A percentile compares a stretch with the other conserved stretches of the same genome.
Evolutionary conservation across 805 yeast genomes (phyloP).

Genomic region (Isabelozyma rhagii): DNA sequence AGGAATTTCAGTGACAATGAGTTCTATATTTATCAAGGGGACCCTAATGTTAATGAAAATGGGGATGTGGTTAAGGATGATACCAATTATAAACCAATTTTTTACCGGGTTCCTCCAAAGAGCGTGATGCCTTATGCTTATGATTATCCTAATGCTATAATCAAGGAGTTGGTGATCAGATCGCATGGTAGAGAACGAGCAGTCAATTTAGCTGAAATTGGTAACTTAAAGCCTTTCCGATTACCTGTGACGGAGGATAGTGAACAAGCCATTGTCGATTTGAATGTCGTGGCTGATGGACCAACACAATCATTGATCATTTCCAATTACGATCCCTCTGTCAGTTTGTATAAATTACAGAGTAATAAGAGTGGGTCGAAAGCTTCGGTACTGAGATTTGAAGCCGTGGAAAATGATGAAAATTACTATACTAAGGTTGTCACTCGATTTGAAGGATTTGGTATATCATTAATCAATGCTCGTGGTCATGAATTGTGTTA

Average conservation of each 20-base stretch:
- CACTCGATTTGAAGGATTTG: conserved; percentile 77
- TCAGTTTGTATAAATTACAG: conserved; percentile 66
- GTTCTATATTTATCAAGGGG: conserved; percentile 80
- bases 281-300: conserved; percentile 95
- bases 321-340: conserved; percentile 74
- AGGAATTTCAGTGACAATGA: conserved; percentile 88
- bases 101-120: conserved; percentile 77
- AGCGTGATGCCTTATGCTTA: conserved; percentile 98
- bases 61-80: conserved; percentile 49
- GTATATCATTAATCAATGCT: conserved; percentile 76
- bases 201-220: conserved; percentile 88
- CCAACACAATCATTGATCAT: conserved; percentile 87
- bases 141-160: conserved; percentile 91
- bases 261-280: conserved; percentile 60
- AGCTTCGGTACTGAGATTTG: conserved; percentile 50
- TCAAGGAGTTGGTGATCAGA: conserved; percentile 75
- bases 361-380: conserved; percentile 14
- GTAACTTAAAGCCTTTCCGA: conserved; percentile 83
- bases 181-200: conserved; percentile 72
- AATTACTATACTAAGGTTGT: conserved; percentile 51
- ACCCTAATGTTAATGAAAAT: conserved; percentile 68
- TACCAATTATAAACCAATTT: conserved; percentile 68
- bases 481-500: conserved; percentile 77
- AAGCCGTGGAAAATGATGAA: conserved; percentile 51
- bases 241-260: conserved; percentile 47